Conservation (phyloP, 2,329 filamentous ascomycete genomes). For the Xylariales sp. region DNA sequence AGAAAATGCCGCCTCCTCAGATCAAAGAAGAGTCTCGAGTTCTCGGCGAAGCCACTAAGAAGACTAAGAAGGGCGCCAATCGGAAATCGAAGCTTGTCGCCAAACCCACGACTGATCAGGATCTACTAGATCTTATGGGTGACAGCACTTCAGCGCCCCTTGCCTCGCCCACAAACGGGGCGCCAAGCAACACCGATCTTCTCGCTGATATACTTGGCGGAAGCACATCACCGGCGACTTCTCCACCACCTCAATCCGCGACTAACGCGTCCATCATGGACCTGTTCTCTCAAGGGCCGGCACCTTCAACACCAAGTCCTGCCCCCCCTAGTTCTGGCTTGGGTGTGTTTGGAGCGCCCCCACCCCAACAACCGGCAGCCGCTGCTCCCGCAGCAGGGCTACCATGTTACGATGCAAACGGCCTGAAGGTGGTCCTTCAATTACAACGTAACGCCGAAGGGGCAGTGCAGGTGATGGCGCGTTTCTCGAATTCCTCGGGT, state of each 20-base stretch:
- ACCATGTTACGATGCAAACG: slow-evolving; percentile 87
- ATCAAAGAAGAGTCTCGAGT: slow-evolving; percentile 96
- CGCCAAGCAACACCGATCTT: slow-evolving; percentile 83
- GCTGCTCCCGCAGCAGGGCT: slow-evolving; percentile 65
- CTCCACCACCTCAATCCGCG: slow-evolving; percentile 66
- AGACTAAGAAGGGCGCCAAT: slow-evolving; percentile 74
- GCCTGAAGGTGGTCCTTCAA: slow-evolving; percentile 81
- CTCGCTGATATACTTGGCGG: slow-evolving; percentile 88
- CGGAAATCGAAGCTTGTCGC: slow-evolving; percentile 77
- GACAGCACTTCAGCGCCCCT: slow-evolving; percentile 73
- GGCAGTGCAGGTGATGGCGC: slow-evolving; percentile 82
- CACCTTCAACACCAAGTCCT: slow-evolving; percentile 58
- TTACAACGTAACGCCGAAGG: slow-evolving; percentile 85
- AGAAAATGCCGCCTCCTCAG: slow-evolving; percentile 97
- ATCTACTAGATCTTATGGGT: slow-evolving; percentile 93
- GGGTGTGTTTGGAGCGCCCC: slow-evolving; percentile 65
- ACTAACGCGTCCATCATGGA: slow-evolving; percentile 86
- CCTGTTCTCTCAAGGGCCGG: slow-evolving; percentile 71
- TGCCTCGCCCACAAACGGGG: slow-evolving; percentile 63
- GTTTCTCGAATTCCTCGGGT: slow-evolving; percentile 81
- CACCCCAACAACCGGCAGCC: slow-evolving; percentile 58
- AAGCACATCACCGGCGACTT: slow-evolving; percentile 62
- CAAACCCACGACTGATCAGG: slow-evolving; percentile 85
- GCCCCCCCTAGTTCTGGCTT: slow-evolving; percentile 58
- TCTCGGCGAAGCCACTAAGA: slow-evolving; percentile 80